Base-by-base conservation (phyloP, 2,329 filamentous ascomycete species). In the Epichloe uncinata region DNA sequence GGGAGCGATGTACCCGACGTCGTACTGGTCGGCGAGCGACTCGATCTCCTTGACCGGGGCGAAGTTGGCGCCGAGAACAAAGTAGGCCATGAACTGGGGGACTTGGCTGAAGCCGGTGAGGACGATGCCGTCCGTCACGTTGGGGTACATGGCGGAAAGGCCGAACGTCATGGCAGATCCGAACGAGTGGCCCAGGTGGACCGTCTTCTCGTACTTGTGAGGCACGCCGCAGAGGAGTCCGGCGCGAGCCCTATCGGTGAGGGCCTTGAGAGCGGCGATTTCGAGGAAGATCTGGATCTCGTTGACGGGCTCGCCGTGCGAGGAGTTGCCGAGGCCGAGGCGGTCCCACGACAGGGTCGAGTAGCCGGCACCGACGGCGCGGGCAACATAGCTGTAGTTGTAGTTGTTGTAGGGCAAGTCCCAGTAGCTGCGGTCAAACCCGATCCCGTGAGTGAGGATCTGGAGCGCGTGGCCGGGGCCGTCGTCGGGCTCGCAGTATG, bases 181-280 rank as follows among this genome's bases (percentile, higher is more conserved):
- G 56, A 81, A 84, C 0, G 75, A 80, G 66, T 85, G 80, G 12
- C 81, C 81, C n/a, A 81, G 69, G 59, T 84, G 80, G 8, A 80
- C 66, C 22, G 78, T 65, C 57, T 74, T 72, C 43, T 58, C 51
- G 55, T 65, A 69, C 18, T 54, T 54, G 44, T 61, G 55, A 30
- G 59, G 59, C n/a, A 75, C 61, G 18, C 66, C 63, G 0, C 66
- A 59, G 22, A 83, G 64, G 0, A 58, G 57, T 44, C 74, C 73
- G 1, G 61, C 56, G 33, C 74, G 73, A 2, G 79, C 66, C 54
- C 66, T 63, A 11, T 60, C 60, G 0, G 79, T 83, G 4, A 85
- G 64, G 2, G 69, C 66, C 35, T 69, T 66, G 22, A 84, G 71
- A 9, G 77, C 78, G 26, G 73, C 73, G n/a, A 82, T 64, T 60